Evolutionary conservation across 305 asterid species (phyloP), one percentile per base, ranked within the genome.

Genomic region (Fraxinus paxiana): DNA sequence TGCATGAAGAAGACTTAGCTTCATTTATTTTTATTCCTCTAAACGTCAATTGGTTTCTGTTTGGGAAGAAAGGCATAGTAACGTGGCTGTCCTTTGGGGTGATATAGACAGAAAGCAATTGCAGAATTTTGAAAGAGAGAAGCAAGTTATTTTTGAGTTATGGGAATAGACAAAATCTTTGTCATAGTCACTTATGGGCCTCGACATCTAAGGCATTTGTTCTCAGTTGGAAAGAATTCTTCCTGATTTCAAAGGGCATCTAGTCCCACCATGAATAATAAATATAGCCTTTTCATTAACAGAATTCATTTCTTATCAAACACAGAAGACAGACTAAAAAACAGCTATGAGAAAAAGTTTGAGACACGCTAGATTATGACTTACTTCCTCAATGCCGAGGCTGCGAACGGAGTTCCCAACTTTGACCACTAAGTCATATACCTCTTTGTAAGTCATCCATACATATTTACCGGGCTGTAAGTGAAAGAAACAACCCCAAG

Each of bases 371-470:
- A 59, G 41, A 30, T 72, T 0, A 31, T 8, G 35, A 83, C 97
- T 91, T 89, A 92, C 99, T 86, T 89, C 76, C 56, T 92, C 96
- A 82, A 94, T 83, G 73, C 98, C 98, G 81, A 89, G 83, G 77
- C 87, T 80, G 84, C 98, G 98, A 80, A 94, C 90, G 89, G 99
- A 86, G 82, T 95, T 94, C 79, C 99, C 99, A 83, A 92, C 86
- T 90, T 92, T 91, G 73, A 94, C 56, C 78, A 94, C 99, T 75
- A 89, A 79, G 83, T 92, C 92, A 81, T 90, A 91, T 67, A 89
- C 98, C 87, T 95, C 95, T 91, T 88, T 91, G 90, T 95, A 95
- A 46, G 99, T 90, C 95, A 90, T 88, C 99, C 99, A 94, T 34
- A 75, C 77, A 83, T 94, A 95, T 80, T 87, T 85, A 46, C 97